Evolutionary conservation across 331 rosid species (phyloP).

Genomic region (Malus hybrid): DNA sequence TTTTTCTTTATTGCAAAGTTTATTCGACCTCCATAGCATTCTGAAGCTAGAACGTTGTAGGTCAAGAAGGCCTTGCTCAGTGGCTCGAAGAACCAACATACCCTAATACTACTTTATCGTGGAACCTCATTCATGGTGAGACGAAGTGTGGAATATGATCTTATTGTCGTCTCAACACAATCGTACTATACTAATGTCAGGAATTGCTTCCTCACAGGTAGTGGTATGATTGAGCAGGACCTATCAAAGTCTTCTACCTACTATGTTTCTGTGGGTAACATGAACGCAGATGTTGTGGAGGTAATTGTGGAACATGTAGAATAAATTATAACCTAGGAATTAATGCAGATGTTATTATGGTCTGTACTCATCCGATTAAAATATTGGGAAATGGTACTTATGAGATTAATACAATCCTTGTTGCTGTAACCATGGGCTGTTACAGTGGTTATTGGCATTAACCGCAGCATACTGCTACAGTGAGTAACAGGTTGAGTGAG

Average conservation of each 20-base stretch:
- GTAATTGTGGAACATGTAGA: conserved; percentile 29
- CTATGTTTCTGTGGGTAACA: conserved; percentile 61
- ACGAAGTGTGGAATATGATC: not conserved
- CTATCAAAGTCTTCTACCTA: conserved; percentile 44
- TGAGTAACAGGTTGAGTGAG: not conserved
- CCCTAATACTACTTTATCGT: conserved; percentile 63
- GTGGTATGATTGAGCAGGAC: conserved; percentile 54
- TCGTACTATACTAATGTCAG: conserved; percentile 18
- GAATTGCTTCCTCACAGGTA: conserved; percentile 38
- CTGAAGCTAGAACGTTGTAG: conserved; percentile 37
- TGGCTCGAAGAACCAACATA: conserved; percentile 62
- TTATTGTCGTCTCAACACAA: not conserved
- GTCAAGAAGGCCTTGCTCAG: conserved; percentile 40
- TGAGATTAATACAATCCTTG: too few species aligned
- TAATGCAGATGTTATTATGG: not conserved
- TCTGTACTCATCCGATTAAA: not conserved
- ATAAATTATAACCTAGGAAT: not conserved
- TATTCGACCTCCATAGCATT: conserved; percentile 14
- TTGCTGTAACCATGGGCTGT: too few species aligned
- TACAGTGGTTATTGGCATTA: not conserved
- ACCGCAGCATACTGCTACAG: conserved; percentile 1
- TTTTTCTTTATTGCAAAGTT: conserved; percentile 1
- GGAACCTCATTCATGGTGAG: conserved; percentile 76
- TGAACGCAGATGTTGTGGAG: conserved; percentile 50
- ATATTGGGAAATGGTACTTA: not conserved